Evolutionary conservation across 441 rosid species (phyloP), one percentile per base, ranked within the genome.

Genomic region (Corymbia calophylla): DNA sequence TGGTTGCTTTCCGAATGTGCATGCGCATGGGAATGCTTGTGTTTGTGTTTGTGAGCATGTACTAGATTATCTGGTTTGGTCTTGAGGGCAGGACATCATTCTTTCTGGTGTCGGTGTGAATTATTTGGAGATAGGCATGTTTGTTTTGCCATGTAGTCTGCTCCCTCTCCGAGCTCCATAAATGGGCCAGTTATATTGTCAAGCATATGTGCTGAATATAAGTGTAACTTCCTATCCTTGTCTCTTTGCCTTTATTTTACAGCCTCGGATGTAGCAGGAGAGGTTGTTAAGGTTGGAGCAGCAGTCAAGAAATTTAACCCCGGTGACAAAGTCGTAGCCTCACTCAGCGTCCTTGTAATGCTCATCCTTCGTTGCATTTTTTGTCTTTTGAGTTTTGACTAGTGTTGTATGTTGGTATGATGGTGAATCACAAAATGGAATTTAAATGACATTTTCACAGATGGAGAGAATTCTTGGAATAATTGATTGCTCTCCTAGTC

Each of bases 181-280:
- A 53, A n/a, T 53, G 51, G 21, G 47, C 80, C 58, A 32, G 58
- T 53, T n/a, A 48, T 21, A 4, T 25, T 53, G n/a, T 12, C 53
- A 11, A 29, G 27, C 39, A 7, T 47, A 17, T 25, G 55, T 27
- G 54, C 49, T 54, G 53, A 73, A 29, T 58, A 8, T 48, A 6
- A 25, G 44, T 19, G 64, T 87, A 35, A 53, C 86, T n/a, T 70
- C 56, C 25, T 47, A 27, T 73, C 82, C 55, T 53, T 6, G 62
- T n/a, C 14, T 58, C 56, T 19, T 87, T 53, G 29, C 19, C 54
- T 70, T 55, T 53, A 58, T 53, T 68, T 39, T 82, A 87, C 92
- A 97, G 98, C 90, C 92, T 93, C 95, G 44, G 99, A 96, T 93
- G 93, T 95, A 31, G 95, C 97, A 49, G 99, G 98, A 90, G 99